phyloP scores from a whole-genome alignment of 805 yeast species.

The Yamadazyma phyllophila region DNA sequence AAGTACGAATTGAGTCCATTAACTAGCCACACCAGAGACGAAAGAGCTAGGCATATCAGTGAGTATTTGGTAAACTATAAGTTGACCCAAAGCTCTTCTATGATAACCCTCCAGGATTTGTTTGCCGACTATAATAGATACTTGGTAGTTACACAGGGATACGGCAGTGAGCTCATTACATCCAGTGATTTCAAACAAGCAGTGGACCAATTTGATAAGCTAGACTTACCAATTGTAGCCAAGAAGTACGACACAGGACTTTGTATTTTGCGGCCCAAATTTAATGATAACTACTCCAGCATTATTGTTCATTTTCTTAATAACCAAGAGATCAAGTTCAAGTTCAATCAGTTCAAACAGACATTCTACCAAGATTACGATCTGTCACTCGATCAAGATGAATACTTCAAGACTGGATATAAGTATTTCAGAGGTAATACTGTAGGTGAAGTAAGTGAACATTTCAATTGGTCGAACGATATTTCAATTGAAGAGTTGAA shows the following conservation, averaged over 20 bases:
- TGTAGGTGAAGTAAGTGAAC: conserved; percentile 41
- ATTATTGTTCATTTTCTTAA: conserved; percentile 24
- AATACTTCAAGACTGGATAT: conserved; percentile 17
- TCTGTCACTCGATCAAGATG: conserved; percentile 15
- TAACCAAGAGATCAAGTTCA: conserved; percentile 23
- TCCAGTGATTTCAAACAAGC: conserved; percentile 68
- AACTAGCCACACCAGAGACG: conserved; percentile 45
- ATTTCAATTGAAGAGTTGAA: conserved; percentile 65
- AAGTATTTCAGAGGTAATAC: conserved; percentile 33
- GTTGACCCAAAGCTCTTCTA: conserved; percentile 31
- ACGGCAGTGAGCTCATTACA: conserved; percentile 62
- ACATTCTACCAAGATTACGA: conserved; percentile 11
- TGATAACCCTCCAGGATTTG: conserved; percentile 41
- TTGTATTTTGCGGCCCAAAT: conserved; percentile 28
- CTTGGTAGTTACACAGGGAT: conserved; percentile 35
- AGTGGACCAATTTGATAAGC: conserved; percentile 50
- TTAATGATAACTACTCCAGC: conserved; percentile 21
- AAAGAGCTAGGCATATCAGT: conserved; percentile 74
- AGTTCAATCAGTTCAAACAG: conserved; percentile 22
- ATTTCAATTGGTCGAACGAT: conserved; percentile 64
- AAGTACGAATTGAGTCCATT: conserved; percentile 27
- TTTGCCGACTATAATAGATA: conserved; percentile 42
- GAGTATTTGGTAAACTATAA: conserved; percentile 53
- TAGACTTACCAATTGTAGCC: conserved; percentile 57
- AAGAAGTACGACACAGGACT: conserved; percentile 35